These are phyloP conservation scores for Aspergillus wentii DNA, from an alignment of 495 filamentous ascomycete genomes.

Conservation along the genomic window DNA sequence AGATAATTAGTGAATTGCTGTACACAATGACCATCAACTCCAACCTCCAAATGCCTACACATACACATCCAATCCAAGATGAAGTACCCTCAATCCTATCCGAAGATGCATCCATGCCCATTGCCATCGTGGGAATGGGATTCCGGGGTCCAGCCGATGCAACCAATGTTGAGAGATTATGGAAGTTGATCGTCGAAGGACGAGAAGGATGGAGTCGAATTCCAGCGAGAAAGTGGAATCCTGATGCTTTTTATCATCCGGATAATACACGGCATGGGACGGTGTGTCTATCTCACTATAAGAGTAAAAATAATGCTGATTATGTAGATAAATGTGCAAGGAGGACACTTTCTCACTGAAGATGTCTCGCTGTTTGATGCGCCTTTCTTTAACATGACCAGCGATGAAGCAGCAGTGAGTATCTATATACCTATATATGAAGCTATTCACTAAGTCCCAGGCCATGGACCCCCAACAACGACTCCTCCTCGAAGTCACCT, in stretches of 20 bases:
- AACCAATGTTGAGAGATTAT: conserved; percentile 46
- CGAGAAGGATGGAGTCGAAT: conserved; percentile 46
- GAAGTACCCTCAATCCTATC: conserved; percentile 7
- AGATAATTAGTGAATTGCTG: too few species aligned
- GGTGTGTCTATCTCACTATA: conserved; percentile 4
- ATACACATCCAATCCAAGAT: neutral
- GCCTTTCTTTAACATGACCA: conserved; percentile 52
- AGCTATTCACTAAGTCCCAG: neutral
- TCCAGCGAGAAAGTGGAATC: conserved; percentile 47
- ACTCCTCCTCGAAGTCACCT: conserved; percentile 54
- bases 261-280: conserved; percentile 29
- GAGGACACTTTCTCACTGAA: conserved; percentile 45
- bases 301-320: conserved; percentile 9
- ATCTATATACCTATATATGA: neutral
- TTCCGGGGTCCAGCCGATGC: conserved; percentile 55
- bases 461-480: conserved; percentile 47
- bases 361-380: conserved; percentile 55
- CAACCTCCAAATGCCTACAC: too few species aligned
- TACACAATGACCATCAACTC: too few species aligned
- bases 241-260: conserved; percentile 50
- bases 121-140: conserved; percentile 59
- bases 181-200: conserved; percentile 48
- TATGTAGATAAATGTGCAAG: conserved; percentile 23
- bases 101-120: conserved; percentile 34
- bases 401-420: conserved; percentile 46